A percentile compares a stretch with the other conserved stretches of the same genome.
Evolutionary conservation across 805 yeast genomes (phyloP).

Genomic region (Yarrowia osloensis): DNA sequence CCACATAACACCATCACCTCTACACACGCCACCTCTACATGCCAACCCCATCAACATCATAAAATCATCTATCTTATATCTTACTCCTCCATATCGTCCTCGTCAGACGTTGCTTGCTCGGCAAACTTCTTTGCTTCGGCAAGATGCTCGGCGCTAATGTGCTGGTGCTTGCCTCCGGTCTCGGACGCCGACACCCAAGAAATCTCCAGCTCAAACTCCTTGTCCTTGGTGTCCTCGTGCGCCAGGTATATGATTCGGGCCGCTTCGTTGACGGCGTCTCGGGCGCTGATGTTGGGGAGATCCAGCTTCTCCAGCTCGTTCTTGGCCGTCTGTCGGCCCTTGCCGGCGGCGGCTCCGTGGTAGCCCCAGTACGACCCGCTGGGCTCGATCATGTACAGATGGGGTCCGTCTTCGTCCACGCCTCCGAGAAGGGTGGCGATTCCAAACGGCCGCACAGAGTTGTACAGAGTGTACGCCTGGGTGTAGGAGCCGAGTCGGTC

Average conservation of each 20-base stretch:
- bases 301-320: slow-evolving; percentile 92
- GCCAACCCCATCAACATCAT: no score
- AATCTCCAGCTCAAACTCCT: slow-evolving; percentile 92
- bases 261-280: slow-evolving; percentile 88
- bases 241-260: slow-evolving; percentile 91
- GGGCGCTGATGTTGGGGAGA: slow-evolving; percentile 63
- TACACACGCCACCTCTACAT: no score
- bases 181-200: slow-evolving; percentile 81
- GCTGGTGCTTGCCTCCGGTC: slow-evolving; percentile 77
- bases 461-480: slow-evolving; percentile 93
- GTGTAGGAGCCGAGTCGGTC: slow-evolving; percentile 88
- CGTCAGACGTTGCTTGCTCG: slow-evolving; percentile 79
- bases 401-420: slow-evolving; percentile 85
- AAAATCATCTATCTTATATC: neutral
- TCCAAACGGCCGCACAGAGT: slow-evolving; percentile 98
- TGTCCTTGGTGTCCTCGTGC: slow-evolving; percentile 97
- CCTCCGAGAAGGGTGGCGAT: slow-evolving; percentile 92
- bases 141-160: slow-evolving; percentile 75
- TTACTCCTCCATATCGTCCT: slow-evolving; percentile 62
- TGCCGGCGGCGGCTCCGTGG: slow-evolving; percentile 95
- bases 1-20: no score
- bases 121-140: slow-evolving; percentile 85
- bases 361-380: slow-evolving; percentile 98
- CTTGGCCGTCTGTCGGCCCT: slow-evolving; percentile 97
- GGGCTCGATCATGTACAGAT: slow-evolving; percentile 95